Evolutionary conservation across 257 asterid species (phyloP).

Genomic region (Nicotiana tabacum): DNA sequence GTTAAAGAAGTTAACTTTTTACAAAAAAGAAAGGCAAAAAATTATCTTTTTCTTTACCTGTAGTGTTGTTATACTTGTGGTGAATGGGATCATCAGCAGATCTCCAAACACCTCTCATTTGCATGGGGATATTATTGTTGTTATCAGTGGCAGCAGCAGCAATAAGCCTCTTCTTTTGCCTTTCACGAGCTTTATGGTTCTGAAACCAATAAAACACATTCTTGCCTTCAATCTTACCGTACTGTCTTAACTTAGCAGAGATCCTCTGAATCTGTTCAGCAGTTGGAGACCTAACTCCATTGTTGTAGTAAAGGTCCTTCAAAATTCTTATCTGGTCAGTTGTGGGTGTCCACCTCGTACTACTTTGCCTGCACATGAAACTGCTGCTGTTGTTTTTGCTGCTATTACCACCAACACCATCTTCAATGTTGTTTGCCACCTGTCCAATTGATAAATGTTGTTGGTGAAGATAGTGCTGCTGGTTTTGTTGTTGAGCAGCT

Average conservation of each 20-base stretch:
- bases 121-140: constrained; percentile 16
- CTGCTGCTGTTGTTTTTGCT: constrained; percentile 10
- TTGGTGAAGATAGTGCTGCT: constrained; percentile 17
- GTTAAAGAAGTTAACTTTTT: too few relatives aligned
- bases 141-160: constrained; percentile 12
- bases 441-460: constrained; percentile 12
- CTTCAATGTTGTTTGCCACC: constrained; percentile 7
- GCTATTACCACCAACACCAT: constrained; percentile 21
- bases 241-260: constrained; percentile 80
- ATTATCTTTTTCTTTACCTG: background rate
- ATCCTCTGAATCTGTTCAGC: constrained; percentile 96
- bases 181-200: constrained; percentile 94
- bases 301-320: constrained; percentile 95
- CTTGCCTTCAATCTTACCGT: constrained; percentile 97
- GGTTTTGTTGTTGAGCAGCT: constrained; percentile 20
- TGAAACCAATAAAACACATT: constrained; percentile 98
- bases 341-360: constrained; percentile 93
- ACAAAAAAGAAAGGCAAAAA: too few relatives aligned
- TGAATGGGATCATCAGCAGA: constrained; percentile 24
- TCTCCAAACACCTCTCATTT: constrained; percentile 15
- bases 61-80: constrained; percentile 27
- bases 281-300: constrained; percentile 85
- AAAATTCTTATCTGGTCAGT: constrained; percentile 85
- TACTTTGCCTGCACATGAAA: constrained; percentile 77
- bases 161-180: constrained; percentile 89